Conservation (phyloP, 441 rosid species). For the Hura crepitans region DNA sequence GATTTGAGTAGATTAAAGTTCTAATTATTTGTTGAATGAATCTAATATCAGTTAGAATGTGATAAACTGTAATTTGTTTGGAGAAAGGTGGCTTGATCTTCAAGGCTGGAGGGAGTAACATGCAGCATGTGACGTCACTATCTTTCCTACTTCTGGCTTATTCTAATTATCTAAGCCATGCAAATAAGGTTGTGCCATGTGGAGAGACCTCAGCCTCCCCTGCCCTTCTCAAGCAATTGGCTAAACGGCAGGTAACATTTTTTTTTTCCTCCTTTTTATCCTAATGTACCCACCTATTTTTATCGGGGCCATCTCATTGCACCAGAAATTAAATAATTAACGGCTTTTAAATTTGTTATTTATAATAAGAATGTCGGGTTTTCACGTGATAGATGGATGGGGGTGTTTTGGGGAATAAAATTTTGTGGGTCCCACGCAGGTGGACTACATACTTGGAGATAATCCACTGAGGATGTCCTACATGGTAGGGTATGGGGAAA, state of each 20-base stretch:
- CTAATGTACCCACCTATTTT: neutral
- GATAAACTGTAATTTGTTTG: neutral
- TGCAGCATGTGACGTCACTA: slow-evolving; percentile 85
- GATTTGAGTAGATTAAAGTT: neutral
- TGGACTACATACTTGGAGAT: slow-evolving; percentile 79
- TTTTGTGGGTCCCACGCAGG: slow-evolving; percentile 37
- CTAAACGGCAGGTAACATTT: slow-evolving; percentile 71
- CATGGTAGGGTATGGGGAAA: slow-evolving; percentile 83
- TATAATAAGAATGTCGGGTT: slow-evolving; percentile 2
- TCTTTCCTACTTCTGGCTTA: slow-evolving; percentile 80
- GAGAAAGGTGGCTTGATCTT: slow-evolving; percentile 67
- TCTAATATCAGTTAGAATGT: neutral
- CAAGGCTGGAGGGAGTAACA: slow-evolving; percentile 93
- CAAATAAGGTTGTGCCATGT: slow-evolving; percentile 56
- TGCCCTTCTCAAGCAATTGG: slow-evolving; percentile 67
- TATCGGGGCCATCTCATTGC: neutral
- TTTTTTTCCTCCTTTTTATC: too few species aligned
- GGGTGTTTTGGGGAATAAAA: neutral
- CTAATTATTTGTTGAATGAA: neutral
- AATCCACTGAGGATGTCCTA: slow-evolving; percentile 81
- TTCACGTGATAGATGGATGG: neutral
- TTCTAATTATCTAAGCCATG: slow-evolving; percentile 72
- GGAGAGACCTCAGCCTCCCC: slow-evolving; percentile 59
- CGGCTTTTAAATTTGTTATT: slow-evolving; percentile 27
- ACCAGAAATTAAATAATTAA: slow-evolving; percentile 14